phyloP scores from a whole-genome alignment of 2,329 filamentous ascomycete species.

The Epichloe typhina region DNA sequence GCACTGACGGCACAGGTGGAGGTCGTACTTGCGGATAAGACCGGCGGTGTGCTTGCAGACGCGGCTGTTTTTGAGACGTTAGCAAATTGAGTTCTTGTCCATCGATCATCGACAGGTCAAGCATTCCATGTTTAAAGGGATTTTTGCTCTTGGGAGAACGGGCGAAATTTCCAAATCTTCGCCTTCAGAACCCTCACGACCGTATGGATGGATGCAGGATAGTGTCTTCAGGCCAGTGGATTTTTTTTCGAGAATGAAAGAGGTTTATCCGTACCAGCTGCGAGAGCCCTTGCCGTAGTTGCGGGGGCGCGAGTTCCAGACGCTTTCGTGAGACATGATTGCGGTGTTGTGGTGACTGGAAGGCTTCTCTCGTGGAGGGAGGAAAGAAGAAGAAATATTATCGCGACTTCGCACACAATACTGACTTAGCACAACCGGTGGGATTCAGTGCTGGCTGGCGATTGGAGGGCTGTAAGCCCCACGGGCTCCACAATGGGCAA shows the following conservation, averaged over 20 bases:
- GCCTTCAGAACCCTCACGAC: background rate
- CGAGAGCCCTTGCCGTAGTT: conserved; percentile 95
- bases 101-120: background rate
- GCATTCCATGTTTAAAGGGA: background rate
- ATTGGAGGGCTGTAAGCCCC: conserved; percentile 27
- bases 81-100: background rate
- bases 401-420: conserved; percentile 5
- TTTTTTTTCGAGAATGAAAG: background rate
- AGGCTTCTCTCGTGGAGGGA: conserved; percentile 10
- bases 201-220: background rate
- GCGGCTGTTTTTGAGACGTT: conserved; percentile 30
- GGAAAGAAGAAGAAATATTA: conserved; percentile 4
- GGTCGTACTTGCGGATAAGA: conserved; percentile 99
- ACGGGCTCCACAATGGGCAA: conserved; percentile 1
- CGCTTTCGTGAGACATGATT: conserved; percentile 70
- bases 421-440: conserved; percentile 3
- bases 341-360: conserved; percentile 16
- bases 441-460: conserved; percentile 15
- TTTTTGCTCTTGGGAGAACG: background rate
- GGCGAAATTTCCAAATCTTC: background rate
- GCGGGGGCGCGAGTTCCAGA: conserved; percentile 98
- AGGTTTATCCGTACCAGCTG: conserved; percentile 56
- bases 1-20: conserved; percentile 76
- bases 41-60: conserved; percentile 86
- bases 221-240: background rate